Evolutionary conservation across 1,139 yeast species (phyloP).

Genomic region (Kodamaea derodonti): DNA sequence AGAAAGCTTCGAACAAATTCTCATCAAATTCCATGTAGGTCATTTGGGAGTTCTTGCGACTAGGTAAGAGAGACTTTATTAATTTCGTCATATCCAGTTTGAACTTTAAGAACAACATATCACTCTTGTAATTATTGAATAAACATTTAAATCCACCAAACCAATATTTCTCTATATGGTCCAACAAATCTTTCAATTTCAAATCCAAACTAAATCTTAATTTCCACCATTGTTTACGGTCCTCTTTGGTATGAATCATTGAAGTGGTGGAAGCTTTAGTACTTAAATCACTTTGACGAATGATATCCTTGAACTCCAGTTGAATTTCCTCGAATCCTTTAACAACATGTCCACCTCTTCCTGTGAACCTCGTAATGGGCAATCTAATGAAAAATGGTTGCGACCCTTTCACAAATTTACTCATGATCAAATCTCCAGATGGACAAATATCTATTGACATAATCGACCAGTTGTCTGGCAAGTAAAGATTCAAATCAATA

Average conservation of each 20-base stretch:
- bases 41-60: constrained; percentile 21
- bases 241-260: constrained; percentile 51
- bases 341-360: constrained; percentile 34
- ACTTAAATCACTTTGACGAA: constrained; percentile 56
- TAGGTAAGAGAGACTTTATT: constrained; percentile 31
- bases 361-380: constrained; percentile 53
- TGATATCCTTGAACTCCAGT: constrained; percentile 45
- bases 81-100: constrained; percentile 31
- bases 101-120: constrained; percentile 31
- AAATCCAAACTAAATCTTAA: constrained; percentile 60
- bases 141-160: constrained; percentile 76
- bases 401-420: constrained; percentile 36
- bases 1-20: constrained; percentile 48
- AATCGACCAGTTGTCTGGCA: constrained; percentile 56
- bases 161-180: constrained; percentile 63
- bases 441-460: constrained; percentile 63
- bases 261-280: constrained; percentile 53
- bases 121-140: constrained; percentile 33
- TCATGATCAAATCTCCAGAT: constrained; percentile 55
- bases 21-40: constrained; percentile 42
- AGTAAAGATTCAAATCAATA: constrained; percentile 15
- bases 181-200: constrained; percentile 50
- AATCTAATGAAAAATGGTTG: constrained; percentile 52
- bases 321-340: constrained; percentile 47
- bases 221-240: constrained; percentile 77